These are phyloP conservation scores for Austroboletus sp. DNA, from an alignment of 1,284 basidiomycete genomes.

Conservation along the genomic window DNA sequence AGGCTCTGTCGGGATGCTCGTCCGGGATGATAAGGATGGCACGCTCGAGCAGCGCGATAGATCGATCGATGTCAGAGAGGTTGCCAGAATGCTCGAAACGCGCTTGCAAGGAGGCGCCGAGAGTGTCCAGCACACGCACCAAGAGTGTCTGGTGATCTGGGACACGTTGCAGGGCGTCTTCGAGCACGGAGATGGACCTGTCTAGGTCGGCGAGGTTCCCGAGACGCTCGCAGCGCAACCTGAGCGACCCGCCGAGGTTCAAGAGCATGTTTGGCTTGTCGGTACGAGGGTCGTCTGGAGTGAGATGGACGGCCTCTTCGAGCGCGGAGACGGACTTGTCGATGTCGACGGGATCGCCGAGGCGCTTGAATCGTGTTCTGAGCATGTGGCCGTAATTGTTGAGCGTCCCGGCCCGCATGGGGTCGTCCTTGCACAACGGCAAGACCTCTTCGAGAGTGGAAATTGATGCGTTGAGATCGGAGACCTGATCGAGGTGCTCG, in stretches of 20 bases:
- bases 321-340: background rate
- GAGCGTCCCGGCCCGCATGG: too few species aligned
- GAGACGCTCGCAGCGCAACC: background rate
- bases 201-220: background rate
- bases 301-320: slow-evolving; percentile 1
- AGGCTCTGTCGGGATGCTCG: background rate
- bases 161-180: background rate
- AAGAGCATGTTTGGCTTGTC: background rate
- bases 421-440: background rate
- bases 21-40: background rate
- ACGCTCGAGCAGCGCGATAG: background rate
- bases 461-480: slow-evolving; percentile 1
- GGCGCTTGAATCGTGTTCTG: background rate
- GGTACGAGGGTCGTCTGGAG: background rate
- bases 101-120: background rate
- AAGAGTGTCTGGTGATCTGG: background rate
- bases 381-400: background rate
- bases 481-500: background rate
- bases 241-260: slow-evolving; percentile 1
- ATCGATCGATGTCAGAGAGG: background rate
- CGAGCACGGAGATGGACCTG: background rate
- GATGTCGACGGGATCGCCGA: background rate
- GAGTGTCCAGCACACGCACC: background rate
- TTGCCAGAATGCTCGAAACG: background rate
- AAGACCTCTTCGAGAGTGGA: background rate